Conservation (phyloP, 176 grass and related monocot genomes). For the Musa acuminata region DNA sequence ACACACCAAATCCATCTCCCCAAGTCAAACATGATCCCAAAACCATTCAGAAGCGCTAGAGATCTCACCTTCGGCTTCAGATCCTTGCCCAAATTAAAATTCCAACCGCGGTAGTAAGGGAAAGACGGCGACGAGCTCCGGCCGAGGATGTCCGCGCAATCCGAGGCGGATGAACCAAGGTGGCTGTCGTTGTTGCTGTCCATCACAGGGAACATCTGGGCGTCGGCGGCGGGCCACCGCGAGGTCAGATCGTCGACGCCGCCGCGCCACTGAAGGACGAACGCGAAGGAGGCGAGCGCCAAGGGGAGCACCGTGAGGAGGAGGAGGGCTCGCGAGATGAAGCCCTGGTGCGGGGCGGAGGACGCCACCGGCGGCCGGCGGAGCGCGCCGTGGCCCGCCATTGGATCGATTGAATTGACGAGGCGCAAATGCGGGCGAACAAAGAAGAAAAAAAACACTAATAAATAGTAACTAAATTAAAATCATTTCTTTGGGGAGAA, state of each 20-base stretch:
- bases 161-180: conserved; percentile 20
- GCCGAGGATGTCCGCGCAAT: conserved; percentile 33
- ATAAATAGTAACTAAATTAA: too few species aligned
- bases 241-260: conserved; percentile 53
- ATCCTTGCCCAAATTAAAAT: conserved; percentile 45
- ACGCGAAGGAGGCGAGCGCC: conserved; percentile 53
- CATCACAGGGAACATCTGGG: conserved; percentile 37
- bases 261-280: conserved; percentile 80
- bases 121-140: conserved; percentile 39
- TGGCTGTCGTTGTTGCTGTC: conserved; percentile 23
- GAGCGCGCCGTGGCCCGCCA: conserved; percentile 9
- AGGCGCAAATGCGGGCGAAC: not conserved
- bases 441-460: not conserved
- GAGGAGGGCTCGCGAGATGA: conserved; percentile 34
- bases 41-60: not conserved
- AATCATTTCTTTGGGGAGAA: too few species aligned
- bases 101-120: conserved; percentile 72
- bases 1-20: not conserved
- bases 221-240: conserved; percentile 42
- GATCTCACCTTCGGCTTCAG: conserved; percentile 59
- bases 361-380: not conserved
- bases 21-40: not conserved
- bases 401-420: conserved; percentile 23
- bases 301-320: conserved; percentile 62
- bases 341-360: conserved; percentile 23